Percentiles rank a stretch among this genome's conserved stretches.
Conservation (phyloP, 176 grass and related monocot genomes). For the Metroxylon sagu region DNA sequence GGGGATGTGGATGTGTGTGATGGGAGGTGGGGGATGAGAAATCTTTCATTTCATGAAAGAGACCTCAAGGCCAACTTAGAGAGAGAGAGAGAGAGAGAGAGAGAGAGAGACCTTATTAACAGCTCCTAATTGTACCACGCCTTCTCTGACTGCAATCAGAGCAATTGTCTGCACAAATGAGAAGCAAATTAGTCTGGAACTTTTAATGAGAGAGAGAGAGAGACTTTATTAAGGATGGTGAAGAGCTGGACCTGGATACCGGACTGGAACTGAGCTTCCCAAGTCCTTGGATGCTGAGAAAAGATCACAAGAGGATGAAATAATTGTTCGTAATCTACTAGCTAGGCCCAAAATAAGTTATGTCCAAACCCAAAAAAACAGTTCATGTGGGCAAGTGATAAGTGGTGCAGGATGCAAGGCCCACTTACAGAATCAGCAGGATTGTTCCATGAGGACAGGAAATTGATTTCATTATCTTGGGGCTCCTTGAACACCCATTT, state of each 20-base stretch:
- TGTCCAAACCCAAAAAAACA: no score
- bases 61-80: not conserved
- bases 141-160: conserved; percentile 87
- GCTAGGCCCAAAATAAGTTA: no score
- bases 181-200: not conserved
- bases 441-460: conserved; percentile 79
- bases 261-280: conserved; percentile 95
- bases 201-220: no score
- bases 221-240: no score
- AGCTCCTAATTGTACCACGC: conserved; percentile 92
- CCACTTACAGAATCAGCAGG: conserved; percentile 74
- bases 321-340: no score
- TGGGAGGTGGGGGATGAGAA: no score
- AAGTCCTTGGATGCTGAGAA: conserved; percentile 89
- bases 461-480: conserved; percentile 49
- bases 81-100: conserved; percentile 15
- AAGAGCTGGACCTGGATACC: conserved; percentile 50
- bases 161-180: conserved; percentile 69
- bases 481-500: conserved; percentile 96
- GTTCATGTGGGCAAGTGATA: not conserved
- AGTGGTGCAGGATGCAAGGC: not conserved
- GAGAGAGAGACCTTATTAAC: conserved; percentile 60
- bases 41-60: no score
- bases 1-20: no score
- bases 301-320: not conserved